Base-by-base conservation (phyloP, 1,284 basidiomycete species). In the Irpex lacteus region DNA sequence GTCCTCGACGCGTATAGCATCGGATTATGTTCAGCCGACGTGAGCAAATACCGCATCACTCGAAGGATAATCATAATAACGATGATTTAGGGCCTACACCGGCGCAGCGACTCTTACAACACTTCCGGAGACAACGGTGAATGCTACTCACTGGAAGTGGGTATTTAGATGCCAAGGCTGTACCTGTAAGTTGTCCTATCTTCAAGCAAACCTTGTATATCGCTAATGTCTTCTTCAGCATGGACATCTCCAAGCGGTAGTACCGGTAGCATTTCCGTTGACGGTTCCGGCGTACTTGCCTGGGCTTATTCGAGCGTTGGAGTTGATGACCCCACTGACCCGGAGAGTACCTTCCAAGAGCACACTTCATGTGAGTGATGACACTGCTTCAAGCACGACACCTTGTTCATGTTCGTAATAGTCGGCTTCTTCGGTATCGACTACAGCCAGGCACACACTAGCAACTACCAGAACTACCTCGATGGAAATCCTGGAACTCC, bases 341-440 rank as follows among this genome's bases (percentile, higher is more conserved):
- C 80, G 2, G 63, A 74, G 49, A 78, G 76, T 54, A 73, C 72
- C 21, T 81, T 82, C 70, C 65, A 70, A 18, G 77, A 82, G 66
- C 81, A 84, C 71, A 79, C 79, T 2, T 79, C 81, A 65, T 82
- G 81, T 82, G 66, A 62, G 77, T 62, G 18, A 40, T 8, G 60
- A 49, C 52, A 18, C 52, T 53, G 15, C n/a, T 13, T 37, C 32
- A 13, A 49, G 34, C 47, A 7, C 18, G 36, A 37, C 13, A 9
- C 47, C 36, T 40, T 40, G 15, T 38, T 58, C 32, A 21, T 19
- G 40, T 9, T 44, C 50, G 21, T 40, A 44, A 32, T 62, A 87
- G 85, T 86, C 69, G 85, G 85, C 9, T 85, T 88, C 76, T 87
- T 81, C 72, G 86, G 85, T 60, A 72, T 83, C 59, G 78, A 82